Evolutionary conservation across 2,329 filamentous ascomycete species (phyloP), one percentile per base, ranked within the genome.

Genomic region (Colletotrichum melonis): DNA sequence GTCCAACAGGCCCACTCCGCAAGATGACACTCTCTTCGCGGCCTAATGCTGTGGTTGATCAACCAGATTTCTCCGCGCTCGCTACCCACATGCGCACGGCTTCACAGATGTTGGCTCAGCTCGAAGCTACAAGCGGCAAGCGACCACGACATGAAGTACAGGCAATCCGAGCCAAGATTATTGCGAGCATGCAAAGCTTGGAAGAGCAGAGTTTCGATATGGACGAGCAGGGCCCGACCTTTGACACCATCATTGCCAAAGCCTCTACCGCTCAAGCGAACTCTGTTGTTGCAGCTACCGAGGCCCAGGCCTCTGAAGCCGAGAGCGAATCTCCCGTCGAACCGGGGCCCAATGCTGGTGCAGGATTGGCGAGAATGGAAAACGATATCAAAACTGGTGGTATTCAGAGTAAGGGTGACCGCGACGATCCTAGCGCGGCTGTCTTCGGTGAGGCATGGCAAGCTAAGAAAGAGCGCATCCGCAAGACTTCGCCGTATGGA

Each of bases 371-470:
- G 68, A 89, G 94, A 70, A 97, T 97, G 94, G 94, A 97, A 80
- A 97, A 97, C 79, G 94, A 97, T 80, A 90, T 95, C 81, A 96
- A 95, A 85, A 97, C 94, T 16, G 94, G 93, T 75, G 94, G 94
- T 67, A 91, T 97, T 16, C 92, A 94, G 79, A 90, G 93, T 65
- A 93, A 94, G 79, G 93, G 93, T 42, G 94, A 97, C 81, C 91
- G 94, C 49, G 94, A 97, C 78, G 94, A 97, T 79, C 94, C 94
- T 55, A 95, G 93, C 78, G 94, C 94, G 46, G 94, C 94, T 11
- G 94, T 94, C 5, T 96, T 97, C 82, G 94, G 94, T 72, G 94
- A 97, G 82, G 94, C 94, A 24, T 97, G 94, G 94, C 91, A 93
- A 77, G 89, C 92, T 68, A 97, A 97, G 82, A 94, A 93, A 78